phyloP scores from a whole-genome alignment of 139 green algal genomes.

The Tetradesmus obliquus region DNA sequence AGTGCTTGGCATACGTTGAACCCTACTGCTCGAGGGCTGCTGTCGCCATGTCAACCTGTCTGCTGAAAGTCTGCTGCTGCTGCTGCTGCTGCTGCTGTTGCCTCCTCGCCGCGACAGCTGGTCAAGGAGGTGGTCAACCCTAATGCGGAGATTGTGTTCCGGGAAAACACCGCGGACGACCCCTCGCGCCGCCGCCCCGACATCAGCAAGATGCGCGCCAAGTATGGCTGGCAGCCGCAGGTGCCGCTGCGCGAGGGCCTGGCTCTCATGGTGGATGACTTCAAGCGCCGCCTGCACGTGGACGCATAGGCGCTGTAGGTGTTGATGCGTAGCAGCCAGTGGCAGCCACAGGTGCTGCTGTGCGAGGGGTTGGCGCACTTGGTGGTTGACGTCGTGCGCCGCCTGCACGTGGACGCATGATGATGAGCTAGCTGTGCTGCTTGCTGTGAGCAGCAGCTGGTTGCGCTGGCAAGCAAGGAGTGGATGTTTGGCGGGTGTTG shows the following conservation, averaged over 20 bases:
- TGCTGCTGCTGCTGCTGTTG: background rate
- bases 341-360: background rate
- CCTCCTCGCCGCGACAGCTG: constrained; percentile 51
- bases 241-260: constrained; percentile 91
- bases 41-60: background rate
- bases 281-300: constrained; percentile 80
- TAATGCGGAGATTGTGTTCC: constrained; percentile 75
- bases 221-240: constrained; percentile 96
- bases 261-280: constrained; percentile 95
- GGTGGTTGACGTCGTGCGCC: too few relatives aligned
- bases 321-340: background rate
- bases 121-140: constrained; percentile 93
- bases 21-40: background rate
- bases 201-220: constrained; percentile 88
- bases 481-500: too few relatives aligned
- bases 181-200: constrained; percentile 84
- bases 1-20: too few relatives aligned
- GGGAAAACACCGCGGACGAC: constrained; percentile 98
- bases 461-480: too few relatives aligned
- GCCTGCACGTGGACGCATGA: too few relatives aligned
- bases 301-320: background rate
- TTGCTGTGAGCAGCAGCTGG: too few relatives aligned
- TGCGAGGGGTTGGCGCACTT: too few relatives aligned
- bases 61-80: background rate
- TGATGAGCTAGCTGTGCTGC: background rate